Conservation (phyloP, 2,329 filamentous ascomycete species). For the Fusarium nematophilum region DNA sequence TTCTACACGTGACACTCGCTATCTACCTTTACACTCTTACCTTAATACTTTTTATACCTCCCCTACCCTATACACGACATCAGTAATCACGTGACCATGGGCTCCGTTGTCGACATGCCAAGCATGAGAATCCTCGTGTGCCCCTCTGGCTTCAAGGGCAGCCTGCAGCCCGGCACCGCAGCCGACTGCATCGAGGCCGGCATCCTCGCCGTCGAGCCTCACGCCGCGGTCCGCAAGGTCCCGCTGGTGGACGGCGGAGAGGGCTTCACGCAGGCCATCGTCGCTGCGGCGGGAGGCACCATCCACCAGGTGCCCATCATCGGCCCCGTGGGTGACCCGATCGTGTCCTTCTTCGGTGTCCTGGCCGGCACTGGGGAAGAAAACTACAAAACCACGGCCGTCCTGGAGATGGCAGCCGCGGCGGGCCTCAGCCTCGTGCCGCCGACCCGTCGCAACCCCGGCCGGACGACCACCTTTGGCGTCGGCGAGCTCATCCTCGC, state of each 20-base stretch:
- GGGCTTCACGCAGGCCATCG: constrained; percentile 60
- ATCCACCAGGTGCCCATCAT: constrained; percentile 52
- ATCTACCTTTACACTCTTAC: neutral
- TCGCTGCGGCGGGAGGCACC: constrained; percentile 55
- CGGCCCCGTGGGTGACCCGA: constrained; percentile 55
- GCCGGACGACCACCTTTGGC: constrained; percentile 61
- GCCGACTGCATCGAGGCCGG: constrained; percentile 63
- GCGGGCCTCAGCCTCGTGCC: constrained; percentile 64
- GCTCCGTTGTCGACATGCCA: neutral
- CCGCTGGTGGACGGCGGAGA: constrained; percentile 65
- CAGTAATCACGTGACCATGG: neutral
- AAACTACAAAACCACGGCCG: constrained; percentile 50
- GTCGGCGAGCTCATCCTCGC: constrained; percentile 61
- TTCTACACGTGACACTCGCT: neutral
- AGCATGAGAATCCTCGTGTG: constrained; percentile 57
- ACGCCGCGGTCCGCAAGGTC: constrained; percentile 57
- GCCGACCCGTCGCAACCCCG: constrained; percentile 55
- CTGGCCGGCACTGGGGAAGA: constrained; percentile 43
- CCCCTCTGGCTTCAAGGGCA: constrained; percentile 66
- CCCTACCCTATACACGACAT: neutral
- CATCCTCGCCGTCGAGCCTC: constrained; percentile 56
- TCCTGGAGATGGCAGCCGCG: constrained; percentile 65
- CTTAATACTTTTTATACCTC: neutral
- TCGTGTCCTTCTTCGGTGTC: constrained; percentile 60
- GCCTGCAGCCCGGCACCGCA: constrained; percentile 59